Evolutionary conservation across 441 rosid genomes (phyloP).

Genomic region (Aleurites moluccanus): DNA sequence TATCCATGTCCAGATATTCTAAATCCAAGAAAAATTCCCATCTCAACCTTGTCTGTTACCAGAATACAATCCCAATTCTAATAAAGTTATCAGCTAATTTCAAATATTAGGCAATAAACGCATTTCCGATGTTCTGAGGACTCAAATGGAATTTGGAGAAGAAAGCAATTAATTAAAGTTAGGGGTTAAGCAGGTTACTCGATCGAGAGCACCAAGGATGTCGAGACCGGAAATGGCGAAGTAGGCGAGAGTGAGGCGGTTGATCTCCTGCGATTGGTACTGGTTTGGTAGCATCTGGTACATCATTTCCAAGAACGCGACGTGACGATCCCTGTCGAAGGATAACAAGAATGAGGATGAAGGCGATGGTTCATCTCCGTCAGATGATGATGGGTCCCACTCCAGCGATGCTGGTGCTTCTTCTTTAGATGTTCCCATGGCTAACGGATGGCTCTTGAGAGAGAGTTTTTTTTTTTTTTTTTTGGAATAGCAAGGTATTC

Average conservation of each 20-base stretch:
- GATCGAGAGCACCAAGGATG: constrained; percentile 63
- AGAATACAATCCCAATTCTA: background rate
- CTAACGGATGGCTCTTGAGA: too few relatives aligned
- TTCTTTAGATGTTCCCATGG: background rate
- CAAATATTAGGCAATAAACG: background rate
- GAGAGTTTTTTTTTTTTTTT: too few relatives aligned
- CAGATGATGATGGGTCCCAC: constrained; percentile 28
- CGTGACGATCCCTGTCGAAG: constrained; percentile 67
- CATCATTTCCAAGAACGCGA: constrained; percentile 72
- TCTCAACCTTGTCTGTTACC: background rate
- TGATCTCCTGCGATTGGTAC: constrained; percentile 88
- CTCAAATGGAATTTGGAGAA: background rate
- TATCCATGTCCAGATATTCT: background rate
- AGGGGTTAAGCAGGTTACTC: constrained; percentile 31
- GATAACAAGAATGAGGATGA: background rate
- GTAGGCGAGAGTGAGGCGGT: constrained; percentile 82
- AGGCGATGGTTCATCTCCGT: constrained; percentile 21
- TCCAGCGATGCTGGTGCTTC: constrained; percentile 21
- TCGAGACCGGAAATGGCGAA: constrained; percentile 85
- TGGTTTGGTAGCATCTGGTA: constrained; percentile 63
- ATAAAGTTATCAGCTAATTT: background rate
- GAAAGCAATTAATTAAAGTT: background rate
- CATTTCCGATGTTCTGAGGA: background rate
- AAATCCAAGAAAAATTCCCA: background rate
- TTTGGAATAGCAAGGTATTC: too few relatives aligned